These are phyloP conservation scores for Brettanomyces naardenensis DNA, from an alignment of 805 yeast genomes.

Conservation along the genomic window DNA sequence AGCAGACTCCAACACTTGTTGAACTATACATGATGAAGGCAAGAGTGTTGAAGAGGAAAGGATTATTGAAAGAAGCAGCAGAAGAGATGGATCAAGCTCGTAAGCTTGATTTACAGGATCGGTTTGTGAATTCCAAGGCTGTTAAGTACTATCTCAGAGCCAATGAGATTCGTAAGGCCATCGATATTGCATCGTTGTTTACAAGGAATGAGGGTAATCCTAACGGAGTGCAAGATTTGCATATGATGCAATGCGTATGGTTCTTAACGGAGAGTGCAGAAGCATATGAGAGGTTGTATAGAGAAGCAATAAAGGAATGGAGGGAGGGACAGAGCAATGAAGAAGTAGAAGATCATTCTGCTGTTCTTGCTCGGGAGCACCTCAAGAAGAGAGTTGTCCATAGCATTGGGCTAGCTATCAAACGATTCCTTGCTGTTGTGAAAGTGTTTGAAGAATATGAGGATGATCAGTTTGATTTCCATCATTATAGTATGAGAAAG, in stretches of 20 bases:
- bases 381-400: constrained; percentile 24
- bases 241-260: constrained; percentile 89
- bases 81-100: constrained; percentile 64
- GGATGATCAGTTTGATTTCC: constrained; percentile 91
- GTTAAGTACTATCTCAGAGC: constrained; percentile 79
- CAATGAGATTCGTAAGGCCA: constrained; percentile 64
- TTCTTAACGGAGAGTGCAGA: constrained; percentile 80
- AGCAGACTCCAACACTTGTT: constrained; percentile 75
- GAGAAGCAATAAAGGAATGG: constrained; percentile 21
- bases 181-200: constrained; percentile 66
- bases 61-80: constrained; percentile 56
- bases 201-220: constrained; percentile 75
- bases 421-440: constrained; percentile 62
- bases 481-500: constrained; percentile 80
- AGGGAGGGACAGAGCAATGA: constrained; percentile 2
- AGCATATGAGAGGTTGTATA: constrained; percentile 59
- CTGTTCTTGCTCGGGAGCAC: constrained; percentile 34
- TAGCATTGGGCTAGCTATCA: constrained; percentile 65
- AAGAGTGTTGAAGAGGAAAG: constrained; percentile 65
- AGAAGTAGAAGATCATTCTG: constrained; percentile 22
- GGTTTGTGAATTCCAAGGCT: constrained; percentile 84
- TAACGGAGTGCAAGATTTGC: constrained; percentile 84
- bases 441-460: constrained; percentile 63
- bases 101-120: constrained; percentile 73
- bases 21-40: constrained; percentile 80